Conservation (phyloP, 192 early-diverging fungal species). For the Jimgerdemannia flammicorona region DNA sequence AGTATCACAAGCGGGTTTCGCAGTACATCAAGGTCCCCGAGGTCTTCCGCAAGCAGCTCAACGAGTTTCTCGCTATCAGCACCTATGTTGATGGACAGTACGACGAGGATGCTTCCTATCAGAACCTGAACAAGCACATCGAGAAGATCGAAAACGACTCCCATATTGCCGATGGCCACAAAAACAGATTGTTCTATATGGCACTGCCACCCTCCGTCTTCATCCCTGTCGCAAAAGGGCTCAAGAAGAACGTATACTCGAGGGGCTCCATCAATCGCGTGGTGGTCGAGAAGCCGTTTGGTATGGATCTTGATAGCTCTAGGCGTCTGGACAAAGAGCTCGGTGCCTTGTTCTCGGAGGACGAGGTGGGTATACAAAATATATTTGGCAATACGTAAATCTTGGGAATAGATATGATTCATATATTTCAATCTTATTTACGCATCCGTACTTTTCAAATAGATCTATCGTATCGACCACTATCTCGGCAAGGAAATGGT, state of each 20-base stretch:
- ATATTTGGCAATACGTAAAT: not conserved
- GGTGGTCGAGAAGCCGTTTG: slow-evolving; percentile 98
- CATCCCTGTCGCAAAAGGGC: slow-evolving; percentile 72
- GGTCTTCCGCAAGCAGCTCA: slow-evolving; percentile 50
- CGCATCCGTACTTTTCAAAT: not conserved
- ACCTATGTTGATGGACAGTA: slow-evolving; percentile 83
- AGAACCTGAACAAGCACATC: slow-evolving; percentile 59
- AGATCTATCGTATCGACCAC: slow-evolving; percentile 98
- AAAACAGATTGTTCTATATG: slow-evolving; percentile 90
- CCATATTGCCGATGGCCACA: slow-evolving; percentile 28
- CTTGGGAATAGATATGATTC: not conserved
- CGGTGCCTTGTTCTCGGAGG: slow-evolving; percentile 76
- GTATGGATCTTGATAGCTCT: slow-evolving; percentile 84
- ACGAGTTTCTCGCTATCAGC: slow-evolving; percentile 65
- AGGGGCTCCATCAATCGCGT: slow-evolving; percentile 71
- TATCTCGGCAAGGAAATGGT: slow-evolving; percentile 99
- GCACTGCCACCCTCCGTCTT: slow-evolving; percentile 96
- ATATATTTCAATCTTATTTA: no score
- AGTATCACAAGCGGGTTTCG: slow-evolving; percentile 72
- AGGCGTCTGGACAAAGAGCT: slow-evolving; percentile 69
- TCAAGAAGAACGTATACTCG: slow-evolving; percentile 69
- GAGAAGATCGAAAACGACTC: slow-evolving; percentile 49
- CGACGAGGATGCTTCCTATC: slow-evolving; percentile 70
- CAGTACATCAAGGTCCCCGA: slow-evolving; percentile 60
- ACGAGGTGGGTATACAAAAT: slow-evolving; percentile 58